phyloP scores from a whole-genome alignment of 495 filamentous ascomycete species.

The Penicillium simplicissimum region DNA sequence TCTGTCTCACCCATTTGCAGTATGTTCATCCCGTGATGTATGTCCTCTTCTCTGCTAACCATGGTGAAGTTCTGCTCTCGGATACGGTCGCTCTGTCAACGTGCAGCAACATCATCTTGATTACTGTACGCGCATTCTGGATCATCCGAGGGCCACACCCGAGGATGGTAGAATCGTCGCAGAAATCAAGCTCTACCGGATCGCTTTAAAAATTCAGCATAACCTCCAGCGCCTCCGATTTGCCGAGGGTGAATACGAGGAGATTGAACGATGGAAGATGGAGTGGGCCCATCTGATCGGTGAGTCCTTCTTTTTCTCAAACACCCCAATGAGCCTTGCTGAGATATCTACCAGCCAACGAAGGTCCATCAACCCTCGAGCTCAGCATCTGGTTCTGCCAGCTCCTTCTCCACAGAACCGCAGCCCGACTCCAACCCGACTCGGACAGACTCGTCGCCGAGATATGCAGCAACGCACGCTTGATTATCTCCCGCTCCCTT shows the following conservation, averaged over 20 bases:
- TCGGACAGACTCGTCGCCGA: conserved; percentile 33
- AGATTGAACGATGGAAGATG: conserved; percentile 43
- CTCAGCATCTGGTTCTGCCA: conserved; percentile 45
- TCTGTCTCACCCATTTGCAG: conserved; percentile 43
- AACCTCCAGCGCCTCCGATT: conserved; percentile 33
- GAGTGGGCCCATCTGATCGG: conserved; percentile 43
- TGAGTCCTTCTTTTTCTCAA: conserved; percentile 10
- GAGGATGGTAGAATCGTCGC: conserved; percentile 41
- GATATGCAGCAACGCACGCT: conserved; percentile 36
- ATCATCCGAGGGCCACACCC: conserved; percentile 34
- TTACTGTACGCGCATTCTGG: conserved; percentile 38
- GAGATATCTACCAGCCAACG: conserved; percentile 26
- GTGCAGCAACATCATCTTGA: conserved; percentile 39
- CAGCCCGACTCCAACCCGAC: conserved; percentile 31
- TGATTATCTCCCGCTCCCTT: conserved; percentile 39
- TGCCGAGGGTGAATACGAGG: conserved; percentile 37
- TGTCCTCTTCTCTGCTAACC: background rate
- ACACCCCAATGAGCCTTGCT: conserved; percentile 2
- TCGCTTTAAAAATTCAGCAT: conserved; percentile 33
- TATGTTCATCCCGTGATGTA: conserved; percentile 16
- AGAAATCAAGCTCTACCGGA: conserved; percentile 41
- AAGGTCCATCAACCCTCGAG: conserved; percentile 36
- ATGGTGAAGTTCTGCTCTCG: conserved; percentile 33
- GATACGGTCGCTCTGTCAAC: conserved; percentile 39
- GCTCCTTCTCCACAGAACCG: conserved; percentile 40